Evolutionary conservation across 2,329 filamentous ascomycete genomes (phyloP).

Genomic region (Talaromyces sp.): DNA sequence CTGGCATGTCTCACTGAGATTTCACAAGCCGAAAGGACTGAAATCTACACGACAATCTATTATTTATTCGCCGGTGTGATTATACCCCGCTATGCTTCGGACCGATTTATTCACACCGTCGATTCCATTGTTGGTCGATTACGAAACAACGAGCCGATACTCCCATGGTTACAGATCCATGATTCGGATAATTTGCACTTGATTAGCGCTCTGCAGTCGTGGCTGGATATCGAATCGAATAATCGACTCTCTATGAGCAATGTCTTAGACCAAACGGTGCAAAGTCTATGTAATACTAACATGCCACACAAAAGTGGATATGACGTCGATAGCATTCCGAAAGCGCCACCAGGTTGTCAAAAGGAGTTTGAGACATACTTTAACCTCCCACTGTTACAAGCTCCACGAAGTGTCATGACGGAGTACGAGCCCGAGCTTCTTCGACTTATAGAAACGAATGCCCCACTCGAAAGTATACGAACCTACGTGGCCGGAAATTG

Average conservation of each 20-base stretch:
- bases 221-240: slow-evolving; percentile 1
- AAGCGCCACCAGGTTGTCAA: slow-evolving; percentile 16
- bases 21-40: slow-evolving; percentile 9
- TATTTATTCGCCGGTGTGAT: slow-evolving; percentile 16
- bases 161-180: slow-evolving; percentile 16
- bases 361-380: slow-evolving; percentile 15
- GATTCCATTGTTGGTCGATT: slow-evolving; percentile 6
- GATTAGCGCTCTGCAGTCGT: slow-evolving; percentile 5
- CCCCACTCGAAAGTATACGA: slow-evolving; percentile 2
- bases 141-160: neutral
- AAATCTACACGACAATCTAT: slow-evolving; percentile 17
- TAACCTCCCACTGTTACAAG: slow-evolving; percentile 14
- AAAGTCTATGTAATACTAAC: neutral
- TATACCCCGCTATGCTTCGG: slow-evolving; percentile 14
- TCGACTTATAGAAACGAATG: slow-evolving; percentile 8
- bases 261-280: neutral
- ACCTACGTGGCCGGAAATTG: slow-evolving; percentile 10
- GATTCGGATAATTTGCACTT: slow-evolving; percentile 7
- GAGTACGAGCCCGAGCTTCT: slow-evolving; percentile 17
- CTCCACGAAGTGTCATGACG: slow-evolving; percentile 13
- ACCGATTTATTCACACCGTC: slow-evolving; percentile 2
- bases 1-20: slow-evolving; percentile 14
- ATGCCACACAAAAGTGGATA: neutral
- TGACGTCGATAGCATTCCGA: neutral
- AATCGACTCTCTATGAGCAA: neutral